A percentile compares a stretch with the other conserved stretches of the same genome.
Conservation (phyloP, 257 asterid genomes). For the Lavandula angustifolia region DNA sequence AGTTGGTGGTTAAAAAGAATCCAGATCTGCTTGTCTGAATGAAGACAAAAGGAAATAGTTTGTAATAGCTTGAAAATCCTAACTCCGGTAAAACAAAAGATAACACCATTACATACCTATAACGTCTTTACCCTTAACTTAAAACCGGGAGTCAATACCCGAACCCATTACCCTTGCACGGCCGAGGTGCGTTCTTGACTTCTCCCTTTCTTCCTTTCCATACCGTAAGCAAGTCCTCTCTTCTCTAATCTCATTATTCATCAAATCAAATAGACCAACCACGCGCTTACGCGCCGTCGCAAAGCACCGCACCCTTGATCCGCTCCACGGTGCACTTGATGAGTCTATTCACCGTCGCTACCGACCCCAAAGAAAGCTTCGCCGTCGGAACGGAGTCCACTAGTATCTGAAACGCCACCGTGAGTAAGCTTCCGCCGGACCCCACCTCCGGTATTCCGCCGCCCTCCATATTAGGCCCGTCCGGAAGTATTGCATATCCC, state of each 20-base stretch:
- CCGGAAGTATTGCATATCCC: constrained; percentile 91
- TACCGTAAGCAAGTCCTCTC: constrained; percentile 29
- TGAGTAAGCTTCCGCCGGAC: constrained; percentile 62
- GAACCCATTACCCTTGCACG: constrained; percentile 56
- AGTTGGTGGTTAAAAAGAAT: no score
- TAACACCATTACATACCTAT: no score
- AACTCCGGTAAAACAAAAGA: no score
- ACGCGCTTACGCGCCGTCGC: constrained; percentile 39
- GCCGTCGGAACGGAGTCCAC: constrained; percentile 83
- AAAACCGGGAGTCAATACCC: constrained; percentile 72
- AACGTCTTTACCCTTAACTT: background rate
- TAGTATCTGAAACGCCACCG: constrained; percentile 77
- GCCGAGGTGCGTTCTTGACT: constrained; percentile 89
- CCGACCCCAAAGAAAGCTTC: constrained; percentile 75
- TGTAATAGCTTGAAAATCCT: no score
- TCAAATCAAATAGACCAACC: no score
- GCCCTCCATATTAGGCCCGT: constrained; percentile 49
- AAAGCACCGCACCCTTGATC: constrained; percentile 62
- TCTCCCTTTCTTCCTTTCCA: constrained; percentile 35
- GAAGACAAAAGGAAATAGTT: no score
- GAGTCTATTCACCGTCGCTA: constrained; percentile 76
- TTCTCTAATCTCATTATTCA: background rate
- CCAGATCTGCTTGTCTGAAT: no score
- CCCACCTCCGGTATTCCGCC: constrained; percentile 46
- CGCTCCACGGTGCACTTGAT: constrained; percentile 82